A percentile compares a stretch with the other conserved stretches of the same genome.
Evolutionary conservation across 768 basidiomycete genomes (phyloP).

Genomic region (Vararia minispora): DNA sequence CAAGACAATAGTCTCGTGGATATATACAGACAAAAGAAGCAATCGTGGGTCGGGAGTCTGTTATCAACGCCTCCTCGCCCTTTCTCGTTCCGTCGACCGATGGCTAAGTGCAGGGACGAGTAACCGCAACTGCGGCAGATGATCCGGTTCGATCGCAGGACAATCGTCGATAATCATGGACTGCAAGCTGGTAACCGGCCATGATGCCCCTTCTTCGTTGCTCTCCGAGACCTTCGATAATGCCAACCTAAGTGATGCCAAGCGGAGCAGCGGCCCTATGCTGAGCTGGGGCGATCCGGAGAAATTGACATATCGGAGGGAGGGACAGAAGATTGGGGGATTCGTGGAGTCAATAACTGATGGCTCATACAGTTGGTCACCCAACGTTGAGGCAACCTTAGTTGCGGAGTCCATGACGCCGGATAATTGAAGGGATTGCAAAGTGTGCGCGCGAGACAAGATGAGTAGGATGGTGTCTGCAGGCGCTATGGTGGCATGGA

Average conservation of each 20-base stretch:
- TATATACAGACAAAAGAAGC: too few species aligned
- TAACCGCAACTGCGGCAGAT: slow-evolving; percentile 12
- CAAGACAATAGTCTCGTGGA: not conserved
- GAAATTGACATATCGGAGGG: slow-evolving; percentile 7
- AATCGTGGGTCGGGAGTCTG: too few species aligned
- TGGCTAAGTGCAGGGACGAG: slow-evolving; percentile 9
- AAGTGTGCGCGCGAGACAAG: too few species aligned
- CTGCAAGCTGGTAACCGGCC: slow-evolving; percentile 4
- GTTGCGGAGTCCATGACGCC: too few species aligned
- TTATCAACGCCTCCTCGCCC: slow-evolving; percentile 1
- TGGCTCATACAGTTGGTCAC: too few species aligned
- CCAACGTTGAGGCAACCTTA: too few species aligned
- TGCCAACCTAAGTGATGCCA: slow-evolving; percentile 8
- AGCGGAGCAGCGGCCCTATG: slow-evolving; percentile 10
- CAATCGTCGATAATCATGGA: slow-evolving; percentile 9
- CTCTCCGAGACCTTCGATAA: slow-evolving; percentile 3
- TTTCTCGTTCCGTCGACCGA: slow-evolving; percentile 3
- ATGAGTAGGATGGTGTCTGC: too few species aligned
- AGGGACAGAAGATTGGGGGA: slow-evolving; percentile 10
- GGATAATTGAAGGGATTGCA: too few species aligned
- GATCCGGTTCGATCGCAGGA: slow-evolving; percentile 10
- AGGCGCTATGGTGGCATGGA: too few species aligned
- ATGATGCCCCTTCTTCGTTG: not conserved
- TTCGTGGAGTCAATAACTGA: not conserved
- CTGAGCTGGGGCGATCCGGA: slow-evolving; percentile 5